A percentile compares a stretch with the other conserved stretches of the same genome.
phyloP scores from a whole-genome alignment of 2,329 filamentous ascomycete species.

The Aspergillus tamarii region DNA sequence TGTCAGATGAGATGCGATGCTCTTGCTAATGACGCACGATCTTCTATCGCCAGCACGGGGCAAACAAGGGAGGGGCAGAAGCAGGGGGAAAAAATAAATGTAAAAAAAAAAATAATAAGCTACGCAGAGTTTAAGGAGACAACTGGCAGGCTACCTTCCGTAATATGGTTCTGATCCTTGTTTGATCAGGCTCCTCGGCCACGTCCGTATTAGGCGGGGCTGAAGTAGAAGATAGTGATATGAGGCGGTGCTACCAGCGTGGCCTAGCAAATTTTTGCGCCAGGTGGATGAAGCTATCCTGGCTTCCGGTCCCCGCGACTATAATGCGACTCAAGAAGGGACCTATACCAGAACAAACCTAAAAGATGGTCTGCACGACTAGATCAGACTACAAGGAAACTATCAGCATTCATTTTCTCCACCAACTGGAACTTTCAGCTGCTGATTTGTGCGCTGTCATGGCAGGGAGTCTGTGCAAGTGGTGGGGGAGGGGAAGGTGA shows the following conservation, averaged over 20 bases:
- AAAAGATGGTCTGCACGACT: constrained; percentile 24
- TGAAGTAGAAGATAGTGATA: constrained; percentile 20
- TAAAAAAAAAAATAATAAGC: constrained; percentile 15
- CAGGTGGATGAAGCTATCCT: constrained; percentile 19
- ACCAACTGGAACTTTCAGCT: constrained; percentile 19
- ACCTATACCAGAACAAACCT: constrained; percentile 34
- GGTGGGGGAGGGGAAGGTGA: constrained; percentile 22
- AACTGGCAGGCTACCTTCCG: constrained; percentile 26
- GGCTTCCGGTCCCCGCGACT: constrained; percentile 18
- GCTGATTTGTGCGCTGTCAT: constrained; percentile 34
- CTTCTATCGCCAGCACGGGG: constrained; percentile 33
- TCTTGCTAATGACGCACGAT: constrained; percentile 32
- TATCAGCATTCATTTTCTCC: constrained; percentile 28
- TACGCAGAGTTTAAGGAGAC: constrained; percentile 27
- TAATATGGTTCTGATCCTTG: constrained; percentile 18
- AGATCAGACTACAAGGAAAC: constrained; percentile 26
- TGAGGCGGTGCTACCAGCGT: constrained; percentile 36
- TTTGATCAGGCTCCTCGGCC: constrained; percentile 27
- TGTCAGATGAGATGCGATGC: constrained; percentile 40
- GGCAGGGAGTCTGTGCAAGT: constrained; percentile 19
- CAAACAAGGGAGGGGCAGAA: constrained; percentile 7
- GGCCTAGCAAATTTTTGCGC: constrained; percentile 17
- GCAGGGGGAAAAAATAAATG: background rate
- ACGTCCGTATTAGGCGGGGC: constrained; percentile 26
- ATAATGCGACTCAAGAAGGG: constrained; percentile 22